Evolutionary conservation across 768 basidiomycete genomes (phyloP).

Genomic region (Russula olivacea): DNA sequence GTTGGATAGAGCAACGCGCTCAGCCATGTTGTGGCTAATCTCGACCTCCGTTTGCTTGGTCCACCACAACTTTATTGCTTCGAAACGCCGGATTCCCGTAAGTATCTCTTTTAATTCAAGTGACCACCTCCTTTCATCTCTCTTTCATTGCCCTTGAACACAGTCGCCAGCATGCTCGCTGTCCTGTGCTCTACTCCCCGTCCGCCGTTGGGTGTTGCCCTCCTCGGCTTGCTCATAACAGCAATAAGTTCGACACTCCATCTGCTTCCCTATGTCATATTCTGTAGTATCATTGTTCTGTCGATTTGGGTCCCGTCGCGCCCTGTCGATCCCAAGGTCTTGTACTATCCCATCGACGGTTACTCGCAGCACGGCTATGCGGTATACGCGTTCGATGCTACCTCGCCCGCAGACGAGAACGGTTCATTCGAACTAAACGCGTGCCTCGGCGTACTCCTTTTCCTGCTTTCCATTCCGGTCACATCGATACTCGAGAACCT

Average conservation of each 20-base stretch:
- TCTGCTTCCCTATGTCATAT: constrained; percentile 8
- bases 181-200: constrained; percentile 8
- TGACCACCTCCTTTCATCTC: not conserved
- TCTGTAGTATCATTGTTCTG: constrained; percentile 9
- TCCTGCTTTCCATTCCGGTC: constrained; percentile 10
- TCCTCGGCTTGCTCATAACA: constrained; percentile 9
- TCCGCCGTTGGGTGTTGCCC: constrained; percentile 16
- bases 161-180: constrained; percentile 10
- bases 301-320: constrained; percentile 9
- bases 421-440: not conserved
- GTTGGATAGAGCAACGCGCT: no score
- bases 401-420: not conserved
- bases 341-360: not conserved
- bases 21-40: not conserved
- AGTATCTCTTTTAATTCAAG: not conserved
- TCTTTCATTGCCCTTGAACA: not conserved
- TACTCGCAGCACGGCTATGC: not conserved
- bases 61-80: constrained; percentile 8
- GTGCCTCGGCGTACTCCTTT: constrained; percentile 2
- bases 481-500: constrained; percentile 5
- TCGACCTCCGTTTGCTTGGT: not conserved
- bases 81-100: not conserved
- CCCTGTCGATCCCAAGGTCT: not conserved
- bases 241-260: constrained; percentile 6
- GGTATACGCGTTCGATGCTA: not conserved